Conservation (phyloP, 2,329 filamentous ascomycete genomes). For the Hypoxylon sp. region DNA sequence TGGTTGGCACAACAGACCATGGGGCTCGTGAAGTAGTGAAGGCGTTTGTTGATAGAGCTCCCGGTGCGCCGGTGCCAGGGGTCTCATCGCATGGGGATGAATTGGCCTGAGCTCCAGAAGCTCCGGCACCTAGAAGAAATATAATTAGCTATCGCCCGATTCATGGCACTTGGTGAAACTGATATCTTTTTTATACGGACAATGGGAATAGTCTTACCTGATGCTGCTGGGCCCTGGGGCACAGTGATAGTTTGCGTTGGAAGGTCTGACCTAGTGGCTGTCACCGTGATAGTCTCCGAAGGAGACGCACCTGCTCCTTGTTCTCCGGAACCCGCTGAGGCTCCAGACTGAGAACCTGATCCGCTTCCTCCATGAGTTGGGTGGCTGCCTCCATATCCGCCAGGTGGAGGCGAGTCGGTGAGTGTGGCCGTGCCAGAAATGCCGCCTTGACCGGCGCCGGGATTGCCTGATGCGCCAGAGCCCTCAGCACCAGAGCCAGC, state of each 20-base stretch:
- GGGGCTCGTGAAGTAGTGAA: constrained; percentile 44
- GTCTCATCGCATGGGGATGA: constrained; percentile 45
- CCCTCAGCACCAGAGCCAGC: constrained; percentile 22
- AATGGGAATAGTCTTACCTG: constrained; percentile 28
- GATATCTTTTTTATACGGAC: neutral
- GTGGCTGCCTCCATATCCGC: constrained; percentile 47
- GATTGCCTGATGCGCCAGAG: constrained; percentile 23
- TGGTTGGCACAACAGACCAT: constrained; percentile 50
- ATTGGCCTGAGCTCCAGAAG: constrained; percentile 14
- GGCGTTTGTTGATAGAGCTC: constrained; percentile 35
- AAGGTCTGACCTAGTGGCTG: constrained; percentile 32
- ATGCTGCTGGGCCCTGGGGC: constrained; percentile 28
- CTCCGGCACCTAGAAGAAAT: constrained; percentile 22
- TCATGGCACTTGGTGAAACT: neutral
- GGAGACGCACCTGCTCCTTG: constrained; percentile 23
- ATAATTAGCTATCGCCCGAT: constrained; percentile 17
- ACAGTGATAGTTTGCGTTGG: constrained; percentile 40
- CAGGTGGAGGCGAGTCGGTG: constrained; percentile 38
- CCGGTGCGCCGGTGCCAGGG: constrained; percentile 36
- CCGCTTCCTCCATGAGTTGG: constrained; percentile 38
- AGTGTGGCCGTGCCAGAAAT: constrained; percentile 13
- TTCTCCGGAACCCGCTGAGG: constrained; percentile 34
- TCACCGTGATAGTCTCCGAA: constrained; percentile 17
- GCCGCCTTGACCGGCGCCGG: constrained; percentile 31
- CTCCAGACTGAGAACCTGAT: constrained; percentile 41